phyloP scores from a whole-genome alignment of 352 stramenopile genomes.

The Phytophthora aleatoria region DNA sequence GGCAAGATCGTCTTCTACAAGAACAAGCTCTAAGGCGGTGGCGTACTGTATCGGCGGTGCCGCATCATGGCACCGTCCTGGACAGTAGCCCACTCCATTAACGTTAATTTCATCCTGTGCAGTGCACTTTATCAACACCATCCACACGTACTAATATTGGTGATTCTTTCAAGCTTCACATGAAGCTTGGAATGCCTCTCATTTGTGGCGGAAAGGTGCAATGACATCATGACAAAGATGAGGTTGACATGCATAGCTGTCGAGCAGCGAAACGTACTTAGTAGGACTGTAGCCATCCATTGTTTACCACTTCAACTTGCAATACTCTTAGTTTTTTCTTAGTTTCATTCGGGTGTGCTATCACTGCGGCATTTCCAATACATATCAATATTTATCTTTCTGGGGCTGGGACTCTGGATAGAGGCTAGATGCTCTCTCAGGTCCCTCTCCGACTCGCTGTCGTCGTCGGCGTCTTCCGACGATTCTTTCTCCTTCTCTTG shows the following conservation, averaged over 20 bases:
- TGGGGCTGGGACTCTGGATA: constrained; percentile 50
- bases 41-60: constrained; percentile 5
- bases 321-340: not conserved
- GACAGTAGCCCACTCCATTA: constrained; percentile 20
- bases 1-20: constrained; percentile 93
- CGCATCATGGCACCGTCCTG: not conserved
- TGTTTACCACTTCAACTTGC: constrained; percentile 12
- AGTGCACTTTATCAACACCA: constrained; percentile 20
- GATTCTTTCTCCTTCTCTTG: constrained; percentile 2
- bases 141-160: not conserved
- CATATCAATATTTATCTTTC: not conserved
- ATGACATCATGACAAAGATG: not conserved
- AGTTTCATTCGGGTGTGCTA: not conserved
- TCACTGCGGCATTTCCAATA: not conserved
- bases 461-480: constrained; percentile 18
- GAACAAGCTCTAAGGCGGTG: constrained; percentile 45
- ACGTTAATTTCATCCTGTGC: constrained; percentile 21
- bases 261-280: constrained; percentile 32
- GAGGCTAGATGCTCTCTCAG: constrained; percentile 48
- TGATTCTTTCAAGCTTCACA: too few relatives aligned
- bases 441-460: constrained; percentile 37
- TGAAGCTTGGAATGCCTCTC: too few relatives aligned
- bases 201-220: not conserved
- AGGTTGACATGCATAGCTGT: not conserved
- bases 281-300: constrained; percentile 12